Conservation (phyloP, 352 stramenopile genomes). For the Plasmopara muralis region DNA sequence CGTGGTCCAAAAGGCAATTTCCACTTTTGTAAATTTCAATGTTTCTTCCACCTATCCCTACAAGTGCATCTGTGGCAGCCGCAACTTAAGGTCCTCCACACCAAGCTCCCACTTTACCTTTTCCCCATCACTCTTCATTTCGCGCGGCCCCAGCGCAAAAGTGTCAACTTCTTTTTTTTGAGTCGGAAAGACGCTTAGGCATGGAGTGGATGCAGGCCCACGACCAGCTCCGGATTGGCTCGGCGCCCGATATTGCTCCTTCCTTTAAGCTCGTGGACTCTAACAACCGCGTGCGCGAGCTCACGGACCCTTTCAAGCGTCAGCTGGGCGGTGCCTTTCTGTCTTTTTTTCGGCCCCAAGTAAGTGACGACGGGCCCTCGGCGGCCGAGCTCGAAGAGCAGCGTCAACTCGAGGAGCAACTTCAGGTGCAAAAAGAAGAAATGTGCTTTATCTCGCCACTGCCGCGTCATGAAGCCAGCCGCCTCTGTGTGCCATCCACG, state of each 20-base stretch:
- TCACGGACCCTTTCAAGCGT: constrained; percentile 41
- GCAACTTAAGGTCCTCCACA: constrained; percentile 10
- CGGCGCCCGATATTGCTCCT: constrained; percentile 25
- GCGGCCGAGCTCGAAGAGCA: constrained; percentile 55
- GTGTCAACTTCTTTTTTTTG: constrained; percentile 3
- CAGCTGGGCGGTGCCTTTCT: constrained; percentile 13
- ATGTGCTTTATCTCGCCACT: constrained; percentile 67
- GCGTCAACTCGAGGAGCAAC: constrained; percentile 63
- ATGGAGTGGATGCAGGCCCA: constrained; percentile 60
- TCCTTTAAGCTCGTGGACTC: constrained; percentile 68
- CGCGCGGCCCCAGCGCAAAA: constrained; percentile 8
- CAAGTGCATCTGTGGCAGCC: constrained; percentile 14
- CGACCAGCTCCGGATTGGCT: constrained; percentile 25
- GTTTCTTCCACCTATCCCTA: constrained; percentile 8
- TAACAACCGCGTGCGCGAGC: constrained; percentile 65
- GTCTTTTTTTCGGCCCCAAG: constrained; percentile 19
- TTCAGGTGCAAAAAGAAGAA: constrained; percentile 67
- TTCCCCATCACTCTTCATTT: constrained; percentile 22
- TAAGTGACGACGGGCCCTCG: constrained; percentile 37
- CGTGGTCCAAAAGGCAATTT: too few relatives aligned
- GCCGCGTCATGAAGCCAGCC: constrained; percentile 28
- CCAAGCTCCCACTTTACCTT: neutral
- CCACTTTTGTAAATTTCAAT: too few relatives aligned
- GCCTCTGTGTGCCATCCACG: constrained; percentile 15
- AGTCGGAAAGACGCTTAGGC: constrained; percentile 1